Evolutionary conservation across 495 filamentous ascomycete species (phyloP), one percentile per base, ranked within the genome.

Genomic region (Penicillium flavigenum): DNA sequence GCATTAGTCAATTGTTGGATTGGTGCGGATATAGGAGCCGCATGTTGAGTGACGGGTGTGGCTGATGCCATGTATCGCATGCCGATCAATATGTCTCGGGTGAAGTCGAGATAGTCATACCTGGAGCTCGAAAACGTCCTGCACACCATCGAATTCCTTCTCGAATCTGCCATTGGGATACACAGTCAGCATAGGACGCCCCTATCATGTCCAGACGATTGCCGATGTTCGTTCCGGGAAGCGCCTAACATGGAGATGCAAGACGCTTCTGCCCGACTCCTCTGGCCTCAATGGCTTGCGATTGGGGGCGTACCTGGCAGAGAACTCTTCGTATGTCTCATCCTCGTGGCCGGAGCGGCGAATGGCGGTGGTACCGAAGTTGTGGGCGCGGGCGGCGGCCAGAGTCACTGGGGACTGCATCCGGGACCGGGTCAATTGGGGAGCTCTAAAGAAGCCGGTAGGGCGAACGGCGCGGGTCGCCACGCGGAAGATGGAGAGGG

Each of bases 111-210:
- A 44, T 48, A 22, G 27, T 57, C 84, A 72, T 87, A 96, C 92
- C 91, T 98, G 94, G 68, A 99, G 89, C 85, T 99, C 94, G 79
- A 99, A 99, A 64, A 97, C 94, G 81, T 99, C 94, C 77, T 98
- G 89, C 51, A 99, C 94, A 70, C 76, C 75, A 43, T 99, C 92
- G 75, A 99, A 99, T 79, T 99, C 94, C 83, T 96, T 96, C 84
- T 98, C 94, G 72, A 96, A 99, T 78, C 94, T 99, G 68, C 54
- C 55, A 68, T 72, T 70, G 51, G 48, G 64, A 57, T 43, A 43
- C 19, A 56, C 47, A 56, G 59, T 69, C 64, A 69, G 66, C 14
- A 49, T 19, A 34, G 14, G 4, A 29, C 39, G 47, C 56, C 57
- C 58, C 52, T 47, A 51, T 42, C 24, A 29, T 10, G 55, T 42